These are phyloP conservation scores for Solanum chmielewskii DNA, from an alignment of 257 asterid species.

Conservation along the genomic window DNA sequence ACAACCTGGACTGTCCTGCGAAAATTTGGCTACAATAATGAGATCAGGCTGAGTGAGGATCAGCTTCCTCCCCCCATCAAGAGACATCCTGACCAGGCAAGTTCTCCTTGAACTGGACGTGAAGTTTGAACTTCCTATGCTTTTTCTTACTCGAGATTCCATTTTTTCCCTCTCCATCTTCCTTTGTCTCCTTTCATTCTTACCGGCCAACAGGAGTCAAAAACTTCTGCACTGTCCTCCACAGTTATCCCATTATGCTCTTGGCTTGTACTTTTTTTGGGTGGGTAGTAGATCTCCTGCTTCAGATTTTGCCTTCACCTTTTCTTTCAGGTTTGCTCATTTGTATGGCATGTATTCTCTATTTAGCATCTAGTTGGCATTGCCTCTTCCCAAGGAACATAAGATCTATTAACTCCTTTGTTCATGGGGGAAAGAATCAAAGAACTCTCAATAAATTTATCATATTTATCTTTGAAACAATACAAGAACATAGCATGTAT, in stretches of 20 bases:
- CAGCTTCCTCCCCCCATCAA: slow-evolving; percentile 74
- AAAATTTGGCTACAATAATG: slow-evolving; percentile 94
- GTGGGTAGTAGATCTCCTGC: neutral
- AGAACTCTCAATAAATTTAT: neutral
- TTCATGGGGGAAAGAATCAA: neutral
- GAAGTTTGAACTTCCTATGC: neutral
- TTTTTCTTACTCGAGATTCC: neutral
- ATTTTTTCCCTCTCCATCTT: neutral
- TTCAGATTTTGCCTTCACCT: neutral
- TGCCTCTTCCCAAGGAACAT: neutral
- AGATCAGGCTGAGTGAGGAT: slow-evolving; percentile 81
- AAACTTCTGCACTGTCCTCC: neutral
- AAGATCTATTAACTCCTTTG: neutral
- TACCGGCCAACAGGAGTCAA: neutral
- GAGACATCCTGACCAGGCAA: slow-evolving; percentile 84
- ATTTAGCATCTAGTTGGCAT: neutral
- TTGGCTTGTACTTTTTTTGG: neutral
- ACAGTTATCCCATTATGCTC: neutral
- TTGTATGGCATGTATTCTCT: neutral
- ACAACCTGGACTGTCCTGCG: slow-evolving; percentile 97
- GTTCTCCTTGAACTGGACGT: neutral
- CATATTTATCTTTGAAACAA: neutral
- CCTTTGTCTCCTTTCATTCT: neutral
- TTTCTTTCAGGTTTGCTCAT: neutral
- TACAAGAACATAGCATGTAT: neutral